Evolutionary conservation across 2,329 filamentous ascomycete genomes (phyloP).

Genomic region (Daldinia eschscholtzii): DNA sequence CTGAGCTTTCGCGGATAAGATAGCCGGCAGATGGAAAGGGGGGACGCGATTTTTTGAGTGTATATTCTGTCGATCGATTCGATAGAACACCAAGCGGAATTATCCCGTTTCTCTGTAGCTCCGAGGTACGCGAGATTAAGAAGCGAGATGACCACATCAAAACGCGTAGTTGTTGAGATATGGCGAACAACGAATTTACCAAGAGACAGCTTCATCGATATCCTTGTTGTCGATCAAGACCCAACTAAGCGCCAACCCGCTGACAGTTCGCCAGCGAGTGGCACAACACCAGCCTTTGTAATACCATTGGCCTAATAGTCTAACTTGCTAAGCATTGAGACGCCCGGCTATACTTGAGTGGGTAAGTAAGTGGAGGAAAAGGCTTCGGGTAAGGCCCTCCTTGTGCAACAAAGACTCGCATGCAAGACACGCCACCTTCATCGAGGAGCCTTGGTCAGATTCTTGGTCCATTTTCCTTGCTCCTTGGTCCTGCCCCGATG

Average conservation of each 20-base stretch:
- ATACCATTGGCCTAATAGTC: conserved; percentile 32
- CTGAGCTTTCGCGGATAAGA: conserved; percentile 21
- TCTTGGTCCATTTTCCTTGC: conserved; percentile 27
- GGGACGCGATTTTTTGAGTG: conserved; percentile 19
- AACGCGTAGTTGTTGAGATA: conserved; percentile 12
- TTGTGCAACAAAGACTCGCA: conserved; percentile 47
- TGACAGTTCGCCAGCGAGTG: conserved; percentile 42
- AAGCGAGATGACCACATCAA: conserved; percentile 7
- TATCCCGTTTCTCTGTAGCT: not conserved
- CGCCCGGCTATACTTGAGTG: conserved; percentile 42
- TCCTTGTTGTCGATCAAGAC: conserved; percentile 47
- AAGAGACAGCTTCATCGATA: conserved; percentile 24
- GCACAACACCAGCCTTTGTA: conserved; percentile 23
- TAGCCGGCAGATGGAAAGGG: conserved; percentile 36
- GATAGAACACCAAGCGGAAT: conserved; percentile 1
- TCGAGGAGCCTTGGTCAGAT: conserved; percentile 40
- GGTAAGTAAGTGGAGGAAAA: conserved; percentile 45
- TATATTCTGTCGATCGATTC: conserved; percentile 22
- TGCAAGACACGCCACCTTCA: conserved; percentile 41
- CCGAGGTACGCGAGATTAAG: conserved; percentile 14
- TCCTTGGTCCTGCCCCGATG: conserved; percentile 26
- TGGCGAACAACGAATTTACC: conserved; percentile 15
- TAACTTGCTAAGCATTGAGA: conserved; percentile 32
- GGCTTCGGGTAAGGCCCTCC: conserved; percentile 49
- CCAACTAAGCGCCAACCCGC: conserved; percentile 41